phyloP scores from a whole-genome alignment of 306 rosid genomes.

The Hylodesmum podocarpum region DNA sequence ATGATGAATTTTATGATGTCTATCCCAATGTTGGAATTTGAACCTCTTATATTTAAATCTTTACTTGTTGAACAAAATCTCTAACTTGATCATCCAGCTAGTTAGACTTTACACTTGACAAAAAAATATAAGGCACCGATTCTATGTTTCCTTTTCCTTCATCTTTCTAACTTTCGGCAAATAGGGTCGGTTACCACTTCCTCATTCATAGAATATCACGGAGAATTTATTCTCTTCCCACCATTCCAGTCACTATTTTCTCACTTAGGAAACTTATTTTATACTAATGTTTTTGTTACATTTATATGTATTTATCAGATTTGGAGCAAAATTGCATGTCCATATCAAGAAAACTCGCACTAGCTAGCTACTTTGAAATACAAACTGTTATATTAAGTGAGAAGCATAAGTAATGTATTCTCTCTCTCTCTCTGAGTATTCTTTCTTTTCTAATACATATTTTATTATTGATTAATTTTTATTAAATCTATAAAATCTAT shows the following conservation, averaged over 20 bases:
- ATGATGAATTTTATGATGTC: neutral
- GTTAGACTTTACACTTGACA: neutral
- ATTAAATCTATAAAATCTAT: too few species aligned
- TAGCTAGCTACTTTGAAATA: too few species aligned
- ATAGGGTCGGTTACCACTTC: neutral
- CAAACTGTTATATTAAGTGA: too few species aligned
- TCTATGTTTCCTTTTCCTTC: neutral
- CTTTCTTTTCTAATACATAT: too few species aligned
- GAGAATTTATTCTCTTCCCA: constrained; percentile 10
- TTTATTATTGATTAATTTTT: too few species aligned
- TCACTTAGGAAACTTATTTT: neutral
- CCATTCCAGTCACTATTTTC: neutral
- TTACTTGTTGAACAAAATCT: neutral
- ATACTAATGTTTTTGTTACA: too few species aligned
- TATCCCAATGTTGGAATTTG: neutral
- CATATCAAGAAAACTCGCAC: too few species aligned
- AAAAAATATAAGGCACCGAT: neutral
- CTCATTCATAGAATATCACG: neutral
- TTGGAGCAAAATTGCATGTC: too few species aligned
- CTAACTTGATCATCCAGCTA: neutral
- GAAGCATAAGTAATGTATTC: too few species aligned
- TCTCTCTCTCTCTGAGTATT: too few species aligned
- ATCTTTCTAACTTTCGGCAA: constrained; percentile 1
- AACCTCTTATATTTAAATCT: neutral
- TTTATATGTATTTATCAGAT: neutral